These are phyloP conservation scores for Allium sativum DNA, from an alignment of 106 monocot species.

Conservation along the genomic window DNA sequence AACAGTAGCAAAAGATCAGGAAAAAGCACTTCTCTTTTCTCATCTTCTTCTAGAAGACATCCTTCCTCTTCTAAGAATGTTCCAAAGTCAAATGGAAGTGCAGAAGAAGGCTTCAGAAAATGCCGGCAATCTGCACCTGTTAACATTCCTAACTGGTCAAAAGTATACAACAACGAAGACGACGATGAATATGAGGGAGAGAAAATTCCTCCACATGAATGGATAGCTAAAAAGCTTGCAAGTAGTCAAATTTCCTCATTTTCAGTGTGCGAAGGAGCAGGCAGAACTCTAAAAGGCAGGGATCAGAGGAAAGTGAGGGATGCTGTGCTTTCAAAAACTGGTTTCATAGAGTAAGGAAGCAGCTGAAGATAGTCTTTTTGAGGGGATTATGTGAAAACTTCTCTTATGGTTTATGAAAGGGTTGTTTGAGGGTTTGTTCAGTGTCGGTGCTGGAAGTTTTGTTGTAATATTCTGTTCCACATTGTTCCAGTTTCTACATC, in stretches of 20 bases:
- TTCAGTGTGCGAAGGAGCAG: constrained; percentile 63
- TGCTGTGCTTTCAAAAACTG: constrained; percentile 59
- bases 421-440: constrained; percentile 1
- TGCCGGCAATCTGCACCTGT: constrained; percentile 32
- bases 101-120: constrained; percentile 1
- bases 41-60: constrained; percentile 6
- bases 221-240: constrained; percentile 53
- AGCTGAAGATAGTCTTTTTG: not conserved
- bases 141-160: constrained; percentile 42
- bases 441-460: constrained; percentile 9
- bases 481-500: not conserved
- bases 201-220: constrained; percentile 45
- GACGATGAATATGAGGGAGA: constrained; percentile 34
- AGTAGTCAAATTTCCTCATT: constrained; percentile 54
- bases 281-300: constrained; percentile 70
- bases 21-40: not conserved
- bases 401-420: not conserved
- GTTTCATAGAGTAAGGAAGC: constrained; percentile 39
- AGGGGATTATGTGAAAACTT: constrained; percentile 1
- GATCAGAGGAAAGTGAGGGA: constrained; percentile 64
- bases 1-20: not conserved
- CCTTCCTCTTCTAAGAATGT: constrained; percentile 14
- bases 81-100: constrained; percentile 16
- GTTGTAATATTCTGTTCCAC: not conserved
- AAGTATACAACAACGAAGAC: constrained; percentile 11